Evolutionary conservation across 1,284 basidiomycete species (phyloP).

Genomic region (Ganoderma lucidum): DNA sequence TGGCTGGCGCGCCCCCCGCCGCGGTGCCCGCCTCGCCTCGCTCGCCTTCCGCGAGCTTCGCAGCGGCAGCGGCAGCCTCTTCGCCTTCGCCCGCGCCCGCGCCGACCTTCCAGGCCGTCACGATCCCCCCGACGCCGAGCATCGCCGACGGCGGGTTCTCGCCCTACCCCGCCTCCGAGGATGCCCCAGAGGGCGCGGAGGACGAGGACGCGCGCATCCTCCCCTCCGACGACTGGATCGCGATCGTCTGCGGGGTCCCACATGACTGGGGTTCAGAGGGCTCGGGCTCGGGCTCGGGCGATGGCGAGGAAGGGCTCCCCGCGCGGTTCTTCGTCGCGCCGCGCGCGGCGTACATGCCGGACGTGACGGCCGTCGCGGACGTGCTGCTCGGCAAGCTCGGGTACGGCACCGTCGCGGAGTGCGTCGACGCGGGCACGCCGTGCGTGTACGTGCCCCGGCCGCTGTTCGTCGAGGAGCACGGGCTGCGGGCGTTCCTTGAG

Average conservation of each 20-base stretch:
- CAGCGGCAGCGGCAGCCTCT: too few relatives aligned
- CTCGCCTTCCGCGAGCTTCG: slow-evolving; percentile 14
- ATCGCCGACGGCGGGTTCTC: background rate
- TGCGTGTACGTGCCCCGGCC: slow-evolving; percentile 80
- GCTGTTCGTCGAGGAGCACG: slow-evolving; percentile 82
- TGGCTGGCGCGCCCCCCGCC: slow-evolving; percentile 53
- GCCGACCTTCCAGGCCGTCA: slow-evolving; percentile 32
- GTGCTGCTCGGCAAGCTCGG: slow-evolving; percentile 83
- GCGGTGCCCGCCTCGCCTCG: slow-evolving; percentile 40
- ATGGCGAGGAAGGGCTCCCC: slow-evolving; percentile 62
- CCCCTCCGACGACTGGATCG: slow-evolving; percentile 77
- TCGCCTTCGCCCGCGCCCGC: background rate
- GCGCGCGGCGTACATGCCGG: slow-evolving; percentile 81
- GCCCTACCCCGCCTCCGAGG: background rate
- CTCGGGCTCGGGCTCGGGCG: slow-evolving; percentile 43
- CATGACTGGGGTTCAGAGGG: too few relatives aligned
- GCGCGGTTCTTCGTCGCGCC: slow-evolving; percentile 80
- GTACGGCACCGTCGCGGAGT: slow-evolving; percentile 78
- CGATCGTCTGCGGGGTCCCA: slow-evolving; percentile 78
- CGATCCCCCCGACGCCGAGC: slow-evolving; percentile 41
- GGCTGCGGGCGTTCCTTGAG: slow-evolving; percentile 68
- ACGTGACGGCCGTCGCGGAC: slow-evolving; percentile 76
- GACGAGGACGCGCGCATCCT: slow-evolving; percentile 52
- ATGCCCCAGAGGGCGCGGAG: slow-evolving; percentile 31
- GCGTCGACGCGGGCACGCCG: slow-evolving; percentile 74